A percentile compares a stretch with the other conserved stretches of the same genome.
Evolutionary conservation across 208 protist genomes (phyloP).

Genomic region (Trichomonas gallinae): DNA sequence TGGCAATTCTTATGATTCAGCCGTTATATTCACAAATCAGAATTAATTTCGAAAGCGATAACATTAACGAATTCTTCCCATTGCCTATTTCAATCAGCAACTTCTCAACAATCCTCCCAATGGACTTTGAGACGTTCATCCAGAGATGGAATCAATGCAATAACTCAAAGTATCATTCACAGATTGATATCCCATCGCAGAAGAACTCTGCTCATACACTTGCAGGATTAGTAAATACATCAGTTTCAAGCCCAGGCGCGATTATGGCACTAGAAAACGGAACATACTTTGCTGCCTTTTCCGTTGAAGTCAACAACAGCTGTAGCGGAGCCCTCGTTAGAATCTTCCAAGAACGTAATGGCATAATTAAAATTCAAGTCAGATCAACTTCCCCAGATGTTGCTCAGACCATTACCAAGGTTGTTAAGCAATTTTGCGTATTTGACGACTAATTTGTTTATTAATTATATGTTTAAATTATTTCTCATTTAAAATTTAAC

Average conservation of each 20-base stretch:
- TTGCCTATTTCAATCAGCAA: background rate
- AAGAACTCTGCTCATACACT: background rate
- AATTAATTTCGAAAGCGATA: background rate
- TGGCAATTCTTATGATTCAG: background rate
- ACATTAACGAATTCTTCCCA: background rate
- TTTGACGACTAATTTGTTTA: background rate
- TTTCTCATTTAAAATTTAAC: no score
- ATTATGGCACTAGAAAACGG: background rate
- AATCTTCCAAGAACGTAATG: background rate
- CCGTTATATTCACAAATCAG: background rate
- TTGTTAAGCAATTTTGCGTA: background rate
- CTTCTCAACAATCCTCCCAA: background rate
- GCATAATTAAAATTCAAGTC: background rate
- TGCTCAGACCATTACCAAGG: background rate
- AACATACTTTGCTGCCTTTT: background rate
- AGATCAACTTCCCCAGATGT: background rate
- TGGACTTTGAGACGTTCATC: background rate
- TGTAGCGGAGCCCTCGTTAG: background rate
- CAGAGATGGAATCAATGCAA: background rate
- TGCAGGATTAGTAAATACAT: background rate
- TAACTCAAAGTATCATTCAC: background rate
- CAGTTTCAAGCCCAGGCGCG: background rate
- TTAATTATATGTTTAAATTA: background rate
- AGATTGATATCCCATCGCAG: background rate
- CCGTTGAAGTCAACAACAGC: background rate